Percentiles rank a stretch among this genome's conserved stretches.
Conservation (phyloP, 139 green algal genomes). For the Ettlia oleoabundans region DNA sequence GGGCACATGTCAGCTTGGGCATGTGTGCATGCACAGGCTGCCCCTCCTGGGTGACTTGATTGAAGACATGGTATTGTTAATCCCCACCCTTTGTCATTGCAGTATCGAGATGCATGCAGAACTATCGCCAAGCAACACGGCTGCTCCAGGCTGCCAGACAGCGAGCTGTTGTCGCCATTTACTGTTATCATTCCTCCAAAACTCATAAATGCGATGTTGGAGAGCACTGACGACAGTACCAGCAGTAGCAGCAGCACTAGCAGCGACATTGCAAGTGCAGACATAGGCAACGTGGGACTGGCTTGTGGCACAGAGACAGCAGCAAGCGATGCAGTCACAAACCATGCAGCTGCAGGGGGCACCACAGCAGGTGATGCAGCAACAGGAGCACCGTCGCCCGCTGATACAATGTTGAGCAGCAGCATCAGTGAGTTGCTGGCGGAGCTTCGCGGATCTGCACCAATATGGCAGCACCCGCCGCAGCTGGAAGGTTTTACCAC, state of each 20-base stretch:
- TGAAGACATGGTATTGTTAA: no score
- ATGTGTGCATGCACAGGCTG: neutral
- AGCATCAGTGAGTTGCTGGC: conserved; percentile 7
- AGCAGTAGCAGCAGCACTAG: neutral
- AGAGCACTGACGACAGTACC: neutral
- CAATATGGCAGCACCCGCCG: conserved; percentile 57
- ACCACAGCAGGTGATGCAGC: no score
- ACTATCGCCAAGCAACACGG: neutral
- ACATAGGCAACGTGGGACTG: neutral
- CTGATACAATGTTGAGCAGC: no score
- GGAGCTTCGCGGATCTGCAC: conserved; percentile 17
- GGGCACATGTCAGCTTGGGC: neutral
- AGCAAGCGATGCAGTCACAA: no score
- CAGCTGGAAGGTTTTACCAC: conserved; percentile 53
- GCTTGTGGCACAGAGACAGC: no score
- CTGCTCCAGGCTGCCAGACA: neutral
- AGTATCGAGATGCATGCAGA: neutral
- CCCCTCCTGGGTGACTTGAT: neutral
- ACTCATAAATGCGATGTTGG: neutral
- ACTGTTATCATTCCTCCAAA: conserved; percentile 36
- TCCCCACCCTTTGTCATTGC: neutral
- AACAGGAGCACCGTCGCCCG: no score
- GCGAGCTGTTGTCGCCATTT: conserved; percentile 29
- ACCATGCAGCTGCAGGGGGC: no score
- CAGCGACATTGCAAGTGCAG: conserved; percentile 18